Evolutionary conservation across 805 yeast genomes (phyloP).

Genomic region (Tetrapisispora pingtungensis): DNA sequence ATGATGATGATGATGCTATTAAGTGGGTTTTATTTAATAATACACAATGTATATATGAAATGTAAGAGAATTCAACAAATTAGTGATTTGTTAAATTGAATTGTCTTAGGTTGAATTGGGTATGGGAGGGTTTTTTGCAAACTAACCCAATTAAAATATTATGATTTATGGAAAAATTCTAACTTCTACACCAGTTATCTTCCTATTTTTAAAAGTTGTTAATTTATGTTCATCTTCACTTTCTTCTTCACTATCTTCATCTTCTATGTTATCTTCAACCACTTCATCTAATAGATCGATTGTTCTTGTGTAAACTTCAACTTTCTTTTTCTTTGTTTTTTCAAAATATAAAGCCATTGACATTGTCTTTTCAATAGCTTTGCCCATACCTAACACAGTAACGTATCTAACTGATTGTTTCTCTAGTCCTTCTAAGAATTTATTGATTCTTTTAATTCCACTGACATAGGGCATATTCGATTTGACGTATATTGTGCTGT

Average conservation of each 20-base stretch:
- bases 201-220: constrained; percentile 28
- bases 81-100: too few relatives aligned
- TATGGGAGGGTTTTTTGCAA: too few relatives aligned
- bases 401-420: constrained; percentile 38
- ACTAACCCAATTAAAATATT: too few relatives aligned
- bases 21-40: too few relatives aligned
- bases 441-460: constrained; percentile 55
- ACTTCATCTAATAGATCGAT: constrained; percentile 55
- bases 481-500: constrained; percentile 48
- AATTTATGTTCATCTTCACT: constrained; percentile 26
- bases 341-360: constrained; percentile 53
- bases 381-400: constrained; percentile 65
- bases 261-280: constrained; percentile 6
- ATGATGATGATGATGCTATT: too few relatives aligned
- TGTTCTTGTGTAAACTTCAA: constrained; percentile 56
- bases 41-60: too few relatives aligned
- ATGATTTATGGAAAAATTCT: constrained; percentile 29
- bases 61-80: too few relatives aligned
- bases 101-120: too few relatives aligned
- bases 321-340: constrained; percentile 37
- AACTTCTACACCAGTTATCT: constrained; percentile 36
- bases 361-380: constrained; percentile 53
- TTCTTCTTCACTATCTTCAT: background rate
- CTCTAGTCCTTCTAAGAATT: constrained; percentile 39
- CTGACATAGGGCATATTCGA: constrained; percentile 62